Evolutionary conservation across 2,329 filamentous ascomycete genomes (phyloP), one percentile per base, ranked within the genome.

Genomic region (Bipolaris cookei): DNA sequence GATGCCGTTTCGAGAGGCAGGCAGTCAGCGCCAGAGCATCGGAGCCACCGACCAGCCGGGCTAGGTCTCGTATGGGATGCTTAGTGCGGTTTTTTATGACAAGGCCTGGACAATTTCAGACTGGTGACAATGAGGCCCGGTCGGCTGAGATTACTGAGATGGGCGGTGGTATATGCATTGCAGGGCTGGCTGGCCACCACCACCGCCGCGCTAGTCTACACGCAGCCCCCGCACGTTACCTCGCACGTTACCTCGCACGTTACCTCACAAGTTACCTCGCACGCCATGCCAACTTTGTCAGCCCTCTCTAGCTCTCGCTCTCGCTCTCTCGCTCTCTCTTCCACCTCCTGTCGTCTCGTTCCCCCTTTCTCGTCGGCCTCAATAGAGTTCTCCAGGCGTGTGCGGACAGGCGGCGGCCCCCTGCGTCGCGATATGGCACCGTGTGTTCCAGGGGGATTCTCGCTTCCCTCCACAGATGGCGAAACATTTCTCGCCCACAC

Each of bases 401-500:
- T 13, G 30, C 21, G 18, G 18, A 18, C 10, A 14, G n/a, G 44
- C 48, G 48, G 25, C 37, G 6, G 10, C n/a, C 16, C 38, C 3
- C 37, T 50, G 28, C 37, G 38, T 14, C 14, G 28, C 38, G n/a
- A 30, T 35, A 21, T 39, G 14, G n/a, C 23, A 41, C 35, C 34
- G 18, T 13, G 35, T 14, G n/a, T 18, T 43, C 20, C 51, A 49
- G 45, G 55, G 54, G 54, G 50, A 38, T 38, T 51, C 14, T 44
- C 51, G 45, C 32, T 21, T 18, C 38, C 39, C 14, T 32, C n/a
- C 23, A 43, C 53, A 48, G 53, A 56, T 44, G 45, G 45, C 57
- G 57, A 59, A 59, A 59, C 57, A 41, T 53, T 45, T 28, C 48
- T 45, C 53, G 32, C 20, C 45, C 54, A 59, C 54, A 57, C 53